Base-by-base conservation (phyloP, 257 asterid species). In the Ilex asprella region DNA sequence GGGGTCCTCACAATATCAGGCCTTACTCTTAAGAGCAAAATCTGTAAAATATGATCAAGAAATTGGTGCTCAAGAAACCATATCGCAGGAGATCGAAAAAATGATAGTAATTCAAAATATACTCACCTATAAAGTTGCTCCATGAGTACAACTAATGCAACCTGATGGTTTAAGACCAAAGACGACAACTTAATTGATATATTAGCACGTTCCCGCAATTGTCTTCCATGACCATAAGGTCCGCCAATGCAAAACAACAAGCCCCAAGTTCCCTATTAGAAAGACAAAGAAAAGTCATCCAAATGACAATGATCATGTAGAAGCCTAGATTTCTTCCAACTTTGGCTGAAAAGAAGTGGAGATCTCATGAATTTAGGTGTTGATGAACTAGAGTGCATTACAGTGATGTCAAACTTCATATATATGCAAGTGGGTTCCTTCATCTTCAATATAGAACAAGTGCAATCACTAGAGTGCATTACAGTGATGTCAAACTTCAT, bases 91-190 rank as follows among this genome's bases (percentile, higher is more conserved):
- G 7, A 35, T 21, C 27, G 7, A 35, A 35, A 35, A 7, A 3
- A 7, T 35, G 41, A 35, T 35, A 35, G 41, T 35, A 3, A 35
- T 35, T 35, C 41, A 35, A 35, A 35, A 7, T 35, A 35, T 35
- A 5, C 63, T 57, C 39, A 82, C 96, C 96, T 82, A 78, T 91
- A 91, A 51, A 91, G 88, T 65, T 91, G 96, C 78, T 91, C 98
- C 56, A 73, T 62, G 58, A 91, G 75, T 15, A 88, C 96, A 31
- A 88, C 82, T 61, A 91, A 69, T 5, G 98, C 98, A 21, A 88
- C 68, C 78, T 91, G 92, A 78, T 88, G 97, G 73, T 88, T 88
- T 56, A 88, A 75, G 72, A 84, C 91, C 81, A 88, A 70, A 9
- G 96, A 82, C 16, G 98, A 91, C 67, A 88, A 65, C 67, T 67